Evolutionary conservation across 108 stramenopile species (phyloP).

Genomic region (Conticribra guillardii): DNA sequence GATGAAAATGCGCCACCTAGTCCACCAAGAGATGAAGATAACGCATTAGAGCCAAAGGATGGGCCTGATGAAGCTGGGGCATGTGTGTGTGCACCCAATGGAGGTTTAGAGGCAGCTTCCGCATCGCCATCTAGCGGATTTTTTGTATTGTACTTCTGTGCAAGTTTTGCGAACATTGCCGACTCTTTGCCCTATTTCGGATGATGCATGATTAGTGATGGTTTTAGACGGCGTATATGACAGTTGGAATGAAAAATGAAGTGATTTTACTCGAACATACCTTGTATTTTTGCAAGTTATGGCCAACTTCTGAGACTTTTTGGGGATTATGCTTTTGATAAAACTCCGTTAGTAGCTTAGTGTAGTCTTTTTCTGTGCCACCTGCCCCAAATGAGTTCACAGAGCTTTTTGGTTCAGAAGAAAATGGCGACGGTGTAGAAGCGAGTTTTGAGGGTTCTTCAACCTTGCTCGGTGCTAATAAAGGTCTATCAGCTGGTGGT

Average conservation of each 20-base stretch:
- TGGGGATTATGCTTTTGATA: constrained; percentile 75
- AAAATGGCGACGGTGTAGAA: constrained; percentile 8
- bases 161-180: constrained; percentile 72
- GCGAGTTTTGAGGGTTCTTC: not conserved
- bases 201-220: too few species aligned
- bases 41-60: not conserved
- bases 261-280: too few species aligned
- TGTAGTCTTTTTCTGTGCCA: constrained; percentile 52
- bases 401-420: not conserved
- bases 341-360: constrained; percentile 64
- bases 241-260: too few species aligned
- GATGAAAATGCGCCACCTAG: not conserved
- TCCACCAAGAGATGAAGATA: not conserved
- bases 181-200: constrained; percentile 64
- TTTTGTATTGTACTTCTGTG: constrained; percentile 64
- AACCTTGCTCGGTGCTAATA: not conserved
- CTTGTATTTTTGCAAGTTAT: constrained; percentile 77
- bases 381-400: constrained; percentile 2
- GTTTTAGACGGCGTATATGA: too few species aligned
- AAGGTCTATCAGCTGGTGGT: not conserved
- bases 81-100: constrained; percentile 18
- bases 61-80: constrained; percentile 35
- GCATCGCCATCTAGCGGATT: constrained; percentile 58
- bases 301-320: constrained; percentile 65
- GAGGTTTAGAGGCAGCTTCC: constrained; percentile 4